A percentile compares a stretch with the other conserved stretches of the same genome.
phyloP scores from a whole-genome alignment of 768 basidiomycete species.

The Boletus tylopilopsis region DNA sequence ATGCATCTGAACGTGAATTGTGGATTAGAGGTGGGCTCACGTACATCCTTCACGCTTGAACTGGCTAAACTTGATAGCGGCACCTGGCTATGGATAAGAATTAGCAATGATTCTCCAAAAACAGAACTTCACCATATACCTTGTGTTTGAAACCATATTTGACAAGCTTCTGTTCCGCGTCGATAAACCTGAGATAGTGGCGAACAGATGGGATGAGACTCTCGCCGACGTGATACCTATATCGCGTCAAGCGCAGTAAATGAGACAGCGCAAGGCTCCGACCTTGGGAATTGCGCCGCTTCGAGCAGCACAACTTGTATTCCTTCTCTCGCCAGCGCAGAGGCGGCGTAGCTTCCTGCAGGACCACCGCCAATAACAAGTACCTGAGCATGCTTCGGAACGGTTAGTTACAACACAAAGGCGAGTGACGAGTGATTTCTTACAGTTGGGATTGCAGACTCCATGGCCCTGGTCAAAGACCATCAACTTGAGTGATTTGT shows the following conservation, averaged over 20 bases:
- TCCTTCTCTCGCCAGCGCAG: constrained; percentile 54
- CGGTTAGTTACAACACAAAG: background rate
- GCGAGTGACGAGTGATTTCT: background rate
- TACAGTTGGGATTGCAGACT: constrained; percentile 22
- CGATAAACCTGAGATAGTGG: constrained; percentile 51
- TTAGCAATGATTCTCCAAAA: background rate
- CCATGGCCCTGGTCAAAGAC: constrained; percentile 5
- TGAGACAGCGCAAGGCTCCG: background rate
- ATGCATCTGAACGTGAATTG: background rate
- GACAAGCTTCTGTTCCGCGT: constrained; percentile 41
- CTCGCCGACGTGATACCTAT: constrained; percentile 47
- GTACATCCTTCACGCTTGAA: constrained; percentile 55
- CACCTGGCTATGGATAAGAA: constrained; percentile 44
- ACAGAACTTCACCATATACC: constrained; percentile 32
- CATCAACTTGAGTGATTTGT: background rate
- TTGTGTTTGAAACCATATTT: constrained; percentile 45
- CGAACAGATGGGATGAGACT: constrained; percentile 49
- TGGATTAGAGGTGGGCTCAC: constrained; percentile 17
- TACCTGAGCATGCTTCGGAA: constrained; percentile 23
- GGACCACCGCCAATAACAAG: constrained; percentile 62
- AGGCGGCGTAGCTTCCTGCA: constrained; percentile 53
- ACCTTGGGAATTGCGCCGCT: constrained; percentile 54
- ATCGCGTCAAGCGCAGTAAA: background rate
- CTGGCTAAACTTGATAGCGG: constrained; percentile 56
- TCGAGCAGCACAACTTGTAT: constrained; percentile 56